A percentile compares a stretch with the other conserved stretches of the same genome.
Conservation (phyloP, 148 eudicot species). For the Talinum fruticosum region DNA sequence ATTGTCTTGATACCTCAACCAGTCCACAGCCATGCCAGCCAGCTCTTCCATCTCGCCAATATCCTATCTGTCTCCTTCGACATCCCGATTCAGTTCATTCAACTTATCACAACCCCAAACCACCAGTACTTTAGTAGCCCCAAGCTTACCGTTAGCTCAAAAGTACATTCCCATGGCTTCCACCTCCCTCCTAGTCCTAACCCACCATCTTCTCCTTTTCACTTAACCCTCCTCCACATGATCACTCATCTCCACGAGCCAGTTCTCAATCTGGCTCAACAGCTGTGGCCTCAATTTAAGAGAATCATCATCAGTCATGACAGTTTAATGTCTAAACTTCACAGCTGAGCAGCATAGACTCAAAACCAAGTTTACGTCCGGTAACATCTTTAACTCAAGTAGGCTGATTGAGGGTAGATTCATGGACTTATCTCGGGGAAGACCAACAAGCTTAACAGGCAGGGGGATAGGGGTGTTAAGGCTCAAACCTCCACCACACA, state of each 20-base stretch:
- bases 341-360: not conserved
- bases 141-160: too few relatives aligned
- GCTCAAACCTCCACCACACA: too few relatives aligned
- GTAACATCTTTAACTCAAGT: conserved; percentile 19
- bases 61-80: not conserved
- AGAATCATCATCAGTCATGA: not conserved
- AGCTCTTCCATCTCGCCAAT: not conserved
- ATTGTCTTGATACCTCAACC: conserved; percentile 1
- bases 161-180: not conserved
- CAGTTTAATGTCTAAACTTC: not conserved
- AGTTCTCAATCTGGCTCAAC: not conserved
- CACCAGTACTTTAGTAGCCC: too few relatives aligned
- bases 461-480: too few relatives aligned
- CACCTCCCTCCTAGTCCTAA: not conserved
- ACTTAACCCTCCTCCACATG: not conserved
- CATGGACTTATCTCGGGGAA: conserved; percentile 15
- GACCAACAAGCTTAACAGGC: too few relatives aligned
- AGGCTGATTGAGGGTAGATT: conserved; percentile 25
- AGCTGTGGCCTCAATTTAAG: not conserved
- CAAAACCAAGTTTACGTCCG: not conserved
- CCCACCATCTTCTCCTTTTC: not conserved
- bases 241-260: not conserved
- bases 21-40: not conserved
- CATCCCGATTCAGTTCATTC: not conserved
- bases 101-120: not conserved